Evolutionary conservation across 2,329 filamentous ascomycete species (phyloP).

Genomic region (Coniochaeta hoffmannii): DNA sequence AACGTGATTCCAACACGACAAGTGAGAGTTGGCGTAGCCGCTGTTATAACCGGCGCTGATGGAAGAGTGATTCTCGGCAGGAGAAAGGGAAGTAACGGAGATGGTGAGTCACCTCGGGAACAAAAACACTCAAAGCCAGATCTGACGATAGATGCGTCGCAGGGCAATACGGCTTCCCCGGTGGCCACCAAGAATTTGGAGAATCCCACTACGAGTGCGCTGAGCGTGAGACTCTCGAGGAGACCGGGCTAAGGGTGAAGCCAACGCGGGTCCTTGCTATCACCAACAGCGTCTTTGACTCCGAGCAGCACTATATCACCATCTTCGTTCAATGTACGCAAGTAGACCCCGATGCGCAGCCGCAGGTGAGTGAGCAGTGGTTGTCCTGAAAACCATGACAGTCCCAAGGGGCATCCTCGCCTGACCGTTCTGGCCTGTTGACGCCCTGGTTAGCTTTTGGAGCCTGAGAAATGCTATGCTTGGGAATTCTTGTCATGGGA

Average conservation of each 20-base stretch:
- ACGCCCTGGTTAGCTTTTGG: conserved; percentile 26
- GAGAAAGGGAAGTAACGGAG: conserved; percentile 40
- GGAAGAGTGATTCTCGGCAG: conserved; percentile 40
- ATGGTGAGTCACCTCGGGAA: conserved; percentile 27
- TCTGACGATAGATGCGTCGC: not conserved
- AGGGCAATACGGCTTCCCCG: conserved; percentile 54
- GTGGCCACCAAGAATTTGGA: conserved; percentile 66
- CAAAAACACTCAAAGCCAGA: not conserved
- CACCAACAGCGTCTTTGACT: conserved; percentile 59
- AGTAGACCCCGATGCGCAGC: conserved; percentile 36
- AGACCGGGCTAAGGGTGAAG: conserved; percentile 55
- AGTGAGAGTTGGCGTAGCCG: conserved; percentile 41
- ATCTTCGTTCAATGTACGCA: conserved; percentile 55
- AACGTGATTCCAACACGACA: conserved; percentile 7
- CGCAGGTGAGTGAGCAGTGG: conserved; percentile 45
- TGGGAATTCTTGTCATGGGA: conserved; percentile 43
- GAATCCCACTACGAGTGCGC: conserved; percentile 59
- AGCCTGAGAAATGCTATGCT: conserved; percentile 42
- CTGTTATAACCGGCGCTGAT: conserved; percentile 32
- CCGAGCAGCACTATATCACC: conserved; percentile 63
- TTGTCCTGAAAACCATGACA: not conserved
- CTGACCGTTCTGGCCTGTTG: conserved; percentile 2
- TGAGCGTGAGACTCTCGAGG: conserved; percentile 59
- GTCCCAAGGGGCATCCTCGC: conserved; percentile 6
- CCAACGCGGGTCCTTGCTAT: conserved; percentile 47